Evolutionary conservation across 2,329 filamentous ascomycete species (phyloP).

Genomic region (Diplodia seriata): DNA sequence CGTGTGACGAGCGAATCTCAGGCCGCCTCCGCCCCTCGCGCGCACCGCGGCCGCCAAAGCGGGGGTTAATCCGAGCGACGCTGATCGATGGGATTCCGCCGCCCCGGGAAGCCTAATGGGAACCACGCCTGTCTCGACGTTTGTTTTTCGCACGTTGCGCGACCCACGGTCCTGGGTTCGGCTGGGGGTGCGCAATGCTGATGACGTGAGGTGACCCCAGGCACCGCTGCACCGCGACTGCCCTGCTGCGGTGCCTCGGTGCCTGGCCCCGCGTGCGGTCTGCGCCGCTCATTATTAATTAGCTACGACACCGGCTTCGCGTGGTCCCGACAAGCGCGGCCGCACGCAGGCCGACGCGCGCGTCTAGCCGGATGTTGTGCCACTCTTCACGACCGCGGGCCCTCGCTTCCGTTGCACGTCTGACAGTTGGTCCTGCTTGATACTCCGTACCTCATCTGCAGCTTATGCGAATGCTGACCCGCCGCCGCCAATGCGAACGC

Average conservation of each 20-base stretch:
- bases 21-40: constrained; percentile 2
- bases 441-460: constrained; percentile 1
- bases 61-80: constrained; percentile 14
- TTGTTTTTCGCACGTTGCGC: constrained; percentile 29
- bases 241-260: not conserved
- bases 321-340: not conserved
- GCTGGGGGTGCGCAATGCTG: constrained; percentile 20
- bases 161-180: constrained; percentile 28
- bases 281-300: constrained; percentile 8
- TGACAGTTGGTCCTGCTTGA: not conserved
- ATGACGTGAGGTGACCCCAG: constrained; percentile 18
- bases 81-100: constrained; percentile 30
- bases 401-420: not conserved
- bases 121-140: constrained; percentile 23
- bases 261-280: constrained; percentile 18
- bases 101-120: constrained; percentile 27
- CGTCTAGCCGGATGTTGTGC: not conserved
- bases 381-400: constrained; percentile 3
- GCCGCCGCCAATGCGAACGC: constrained; percentile 10
- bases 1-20: constrained; percentile 18
- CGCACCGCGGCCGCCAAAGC: constrained; percentile 26
- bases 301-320: not conserved
- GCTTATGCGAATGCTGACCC: not conserved
- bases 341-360: not conserved
- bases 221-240: constrained; percentile 1